Base-by-base conservation (phyloP, 2,329 filamentous ascomycete genomes). In the Tolypocladium amazonense region DNA sequence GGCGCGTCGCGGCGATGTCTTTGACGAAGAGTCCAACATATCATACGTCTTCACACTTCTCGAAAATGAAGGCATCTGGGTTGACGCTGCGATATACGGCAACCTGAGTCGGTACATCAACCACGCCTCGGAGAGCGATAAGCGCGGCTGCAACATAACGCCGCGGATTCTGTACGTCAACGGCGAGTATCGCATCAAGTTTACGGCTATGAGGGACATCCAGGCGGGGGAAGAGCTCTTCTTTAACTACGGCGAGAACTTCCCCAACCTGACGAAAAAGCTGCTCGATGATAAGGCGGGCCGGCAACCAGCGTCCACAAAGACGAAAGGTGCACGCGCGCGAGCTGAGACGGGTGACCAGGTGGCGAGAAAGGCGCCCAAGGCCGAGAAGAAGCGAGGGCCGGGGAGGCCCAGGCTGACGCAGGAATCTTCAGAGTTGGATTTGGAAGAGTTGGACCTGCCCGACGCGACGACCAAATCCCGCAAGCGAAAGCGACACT, bases 71-170 rank as follows among this genome's bases (percentile, higher is more conserved):
- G 82, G 82, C 50, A 84, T 83, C 43, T 85, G 82, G 83, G 81
- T 94, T 23, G 90, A 94, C 68, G 87, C 86, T 8, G 89, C 88
- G 25, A 85, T 85, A 50, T 88, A 88, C 64, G 90, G 90, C 56
- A 94, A 93, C 70, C 86, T 92, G 63, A 87, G 88, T 55, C 85
- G 90, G 4, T 94, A 92, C 73, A 90, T 94, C 71, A 94, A 95
- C 71, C 89, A 93, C 66, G 86, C 88, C 18, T 79, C 79, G 1
- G 77, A 79, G 56, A 70, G 72, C 53, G 75, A 79, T 62, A 76
- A 76, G 62, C 66, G 76, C 64, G 69, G 88, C 58, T 86, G 86
- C 68, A 84, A 86, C 63, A 82, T 85, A 61, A 80, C 77, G 20
- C 82, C 88, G 1, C 82, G 83, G 60, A 87, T 90, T 58, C 72